Evolutionary conservation across 2,329 filamentous ascomycete genomes (phyloP).

Genomic region (Neofusicoccum ribis): DNA sequence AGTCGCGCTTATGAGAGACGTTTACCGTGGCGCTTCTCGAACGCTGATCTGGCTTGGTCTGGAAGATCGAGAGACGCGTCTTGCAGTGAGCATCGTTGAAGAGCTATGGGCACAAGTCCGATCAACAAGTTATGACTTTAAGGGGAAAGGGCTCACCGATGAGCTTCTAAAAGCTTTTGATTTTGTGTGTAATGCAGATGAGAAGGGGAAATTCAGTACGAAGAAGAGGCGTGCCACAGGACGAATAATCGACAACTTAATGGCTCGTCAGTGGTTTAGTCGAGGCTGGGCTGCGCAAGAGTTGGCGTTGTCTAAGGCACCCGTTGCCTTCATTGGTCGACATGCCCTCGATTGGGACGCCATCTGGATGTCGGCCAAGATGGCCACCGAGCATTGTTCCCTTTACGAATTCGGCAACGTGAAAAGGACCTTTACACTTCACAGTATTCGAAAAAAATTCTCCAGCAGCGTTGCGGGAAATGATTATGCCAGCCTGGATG

Average conservation of each 20-base stretch:
- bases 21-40: constrained; percentile 8
- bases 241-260: not conserved
- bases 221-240: too few relatives aligned
- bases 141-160: too few relatives aligned
- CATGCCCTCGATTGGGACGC: not conserved
- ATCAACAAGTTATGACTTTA: too few relatives aligned
- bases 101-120: not conserved
- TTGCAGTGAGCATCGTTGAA: not conserved
- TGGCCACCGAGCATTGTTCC: too few relatives aligned
- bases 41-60: constrained; percentile 22
- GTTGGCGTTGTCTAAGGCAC: not conserved
- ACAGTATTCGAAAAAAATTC: too few relatives aligned
- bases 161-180: too few relatives aligned
- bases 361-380: not conserved
- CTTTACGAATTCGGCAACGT: too few relatives aligned
- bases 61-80: not conserved
- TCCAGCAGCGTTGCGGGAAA: too few relatives aligned
- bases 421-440: not conserved
- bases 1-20: constrained; percentile 13
- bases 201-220: too few relatives aligned
- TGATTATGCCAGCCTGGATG: not conserved
- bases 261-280: not conserved
- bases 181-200: too few relatives aligned
- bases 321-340: not conserved
- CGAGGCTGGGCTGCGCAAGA: not conserved